Evolutionary conservation across 2,329 filamentous ascomycete genomes (phyloP).

Genomic region (Parascedosporium putredinis): DNA sequence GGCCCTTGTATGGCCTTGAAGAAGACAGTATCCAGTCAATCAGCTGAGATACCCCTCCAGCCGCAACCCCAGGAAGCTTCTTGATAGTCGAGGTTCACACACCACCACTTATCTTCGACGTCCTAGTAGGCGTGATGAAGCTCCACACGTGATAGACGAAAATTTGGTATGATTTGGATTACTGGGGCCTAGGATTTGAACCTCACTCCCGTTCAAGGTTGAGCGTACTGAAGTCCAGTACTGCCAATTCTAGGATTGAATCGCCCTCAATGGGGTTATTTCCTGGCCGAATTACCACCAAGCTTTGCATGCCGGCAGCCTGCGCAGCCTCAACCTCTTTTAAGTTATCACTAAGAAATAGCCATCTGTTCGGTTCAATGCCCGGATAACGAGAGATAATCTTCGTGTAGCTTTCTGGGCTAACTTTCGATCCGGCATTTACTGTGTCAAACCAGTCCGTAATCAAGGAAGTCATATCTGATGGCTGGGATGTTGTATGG

Average conservation of each 20-base stretch:
- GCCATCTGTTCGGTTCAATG: constrained; percentile 41
- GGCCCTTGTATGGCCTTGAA: too few relatives aligned
- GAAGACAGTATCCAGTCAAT: too few relatives aligned
- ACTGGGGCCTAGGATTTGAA: too few relatives aligned
- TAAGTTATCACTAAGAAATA: constrained; percentile 77
- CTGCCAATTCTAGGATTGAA: constrained; percentile 26
- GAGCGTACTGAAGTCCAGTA: constrained; percentile 21
- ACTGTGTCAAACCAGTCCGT: constrained; percentile 68
- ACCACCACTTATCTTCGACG: too few relatives aligned
- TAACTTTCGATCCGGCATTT: constrained; percentile 66
- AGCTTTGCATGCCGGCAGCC: constrained; percentile 51
- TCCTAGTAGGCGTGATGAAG: too few relatives aligned
- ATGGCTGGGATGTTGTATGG: constrained; percentile 47
- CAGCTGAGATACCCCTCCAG: too few relatives aligned
- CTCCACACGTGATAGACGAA: too few relatives aligned
- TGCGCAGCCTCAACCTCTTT: constrained; percentile 56
- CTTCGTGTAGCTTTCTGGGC: constrained; percentile 54
- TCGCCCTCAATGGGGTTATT: constrained; percentile 52
- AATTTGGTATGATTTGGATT: too few relatives aligned
- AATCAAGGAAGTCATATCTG: constrained; percentile 50
- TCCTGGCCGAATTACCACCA: constrained; percentile 56
- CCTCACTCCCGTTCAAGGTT: too few relatives aligned
- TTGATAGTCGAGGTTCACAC: too few relatives aligned
- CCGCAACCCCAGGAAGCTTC: too few relatives aligned
- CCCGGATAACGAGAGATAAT: constrained; percentile 41